These are phyloP conservation scores for Epichloe brachyelytri DNA, from an alignment of 2,329 filamentous ascomycete species.

Conservation along the genomic window DNA sequence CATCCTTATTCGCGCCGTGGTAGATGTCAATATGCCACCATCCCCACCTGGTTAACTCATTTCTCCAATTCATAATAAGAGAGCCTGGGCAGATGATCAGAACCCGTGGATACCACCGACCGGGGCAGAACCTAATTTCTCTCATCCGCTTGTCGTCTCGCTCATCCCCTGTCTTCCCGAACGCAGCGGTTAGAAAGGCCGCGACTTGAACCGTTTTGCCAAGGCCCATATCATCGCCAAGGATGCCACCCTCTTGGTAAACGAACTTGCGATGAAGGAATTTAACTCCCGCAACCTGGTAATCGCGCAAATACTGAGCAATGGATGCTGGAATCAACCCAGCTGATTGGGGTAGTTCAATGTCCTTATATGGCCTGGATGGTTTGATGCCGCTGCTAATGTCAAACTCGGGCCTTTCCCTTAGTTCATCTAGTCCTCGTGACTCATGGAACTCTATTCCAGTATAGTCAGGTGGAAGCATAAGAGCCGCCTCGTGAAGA, in stretches of 20 bases:
- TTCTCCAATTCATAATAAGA: constrained; percentile 82
- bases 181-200: constrained; percentile 79
- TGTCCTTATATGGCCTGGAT: constrained; percentile 58
- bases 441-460: constrained; percentile 56
- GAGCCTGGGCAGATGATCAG: constrained; percentile 83
- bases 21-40: constrained; percentile 87
- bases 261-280: constrained; percentile 86
- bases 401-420: constrained; percentile 59
- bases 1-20: constrained; percentile 57
- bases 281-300: constrained; percentile 72
- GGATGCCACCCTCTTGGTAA: constrained; percentile 77
- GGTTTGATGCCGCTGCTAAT: constrained; percentile 43
- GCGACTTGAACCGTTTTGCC: constrained; percentile 96
- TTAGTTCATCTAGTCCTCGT: constrained; percentile 23
- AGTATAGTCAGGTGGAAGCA: constrained; percentile 64
- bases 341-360: constrained; percentile 59
- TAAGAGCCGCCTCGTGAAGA: constrained; percentile 56
- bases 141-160: constrained; percentile 78
- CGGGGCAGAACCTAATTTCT: constrained; percentile 54
- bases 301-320: constrained; percentile 82
- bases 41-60: constrained; percentile 79
- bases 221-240: constrained; percentile 95
- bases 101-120: constrained; percentile 62
- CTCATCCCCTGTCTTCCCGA: constrained; percentile 87
- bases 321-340: constrained; percentile 80